Percentiles rank a stretch among this genome's conserved stretches.
These are phyloP conservation scores for Vanrija sp. DNA, from an alignment of 1,284 basidiomycete species.

Conservation along the genomic window DNA sequence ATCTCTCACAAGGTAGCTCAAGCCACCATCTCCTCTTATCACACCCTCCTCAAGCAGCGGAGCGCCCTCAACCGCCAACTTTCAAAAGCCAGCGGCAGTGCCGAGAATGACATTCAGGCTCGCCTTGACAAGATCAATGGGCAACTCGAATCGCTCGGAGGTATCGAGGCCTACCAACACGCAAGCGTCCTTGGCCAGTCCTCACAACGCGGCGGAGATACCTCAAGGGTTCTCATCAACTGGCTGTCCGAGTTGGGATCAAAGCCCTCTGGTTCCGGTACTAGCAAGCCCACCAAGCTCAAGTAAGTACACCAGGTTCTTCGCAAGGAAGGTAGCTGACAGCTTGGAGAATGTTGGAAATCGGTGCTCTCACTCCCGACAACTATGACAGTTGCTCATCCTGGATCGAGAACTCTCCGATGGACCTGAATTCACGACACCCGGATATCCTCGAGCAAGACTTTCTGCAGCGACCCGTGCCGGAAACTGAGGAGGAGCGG, in stretches of 20 bases:
- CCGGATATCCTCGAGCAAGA: conserved; percentile 74
- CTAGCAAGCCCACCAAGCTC: background rate
- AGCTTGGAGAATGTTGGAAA: conserved; percentile 65
- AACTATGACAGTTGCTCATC: conserved; percentile 63
- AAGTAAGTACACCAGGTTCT: background rate
- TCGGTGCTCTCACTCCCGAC: conserved; percentile 75
- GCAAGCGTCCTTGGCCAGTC: conserved; percentile 77
- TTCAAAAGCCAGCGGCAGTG: background rate
- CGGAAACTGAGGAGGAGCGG: conserved; percentile 48
- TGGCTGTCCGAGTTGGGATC: conserved; percentile 63
- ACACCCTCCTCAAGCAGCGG: conserved; percentile 43
- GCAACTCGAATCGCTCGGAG: conserved; percentile 66
- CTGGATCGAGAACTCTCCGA: conserved; percentile 70
- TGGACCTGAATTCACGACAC: conserved; percentile 76
- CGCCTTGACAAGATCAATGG: conserved; percentile 55
- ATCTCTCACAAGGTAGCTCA: conserved; percentile 37
- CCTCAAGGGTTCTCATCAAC: conserved; percentile 66
- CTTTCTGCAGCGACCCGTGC: conserved; percentile 57
- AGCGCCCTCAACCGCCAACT: conserved; percentile 24
- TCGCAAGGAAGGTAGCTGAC: background rate
- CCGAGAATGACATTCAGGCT: conserved; percentile 4
- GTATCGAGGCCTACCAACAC: conserved; percentile 69
- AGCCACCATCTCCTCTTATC: conserved; percentile 41
- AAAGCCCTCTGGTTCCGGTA: too few species aligned
- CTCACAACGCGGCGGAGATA: conserved; percentile 74